Percentiles rank a stretch among this genome's conserved stretches.
Conservation (phyloP, 2,329 filamentous ascomycete genomes). For the Talaromyces sp. region DNA sequence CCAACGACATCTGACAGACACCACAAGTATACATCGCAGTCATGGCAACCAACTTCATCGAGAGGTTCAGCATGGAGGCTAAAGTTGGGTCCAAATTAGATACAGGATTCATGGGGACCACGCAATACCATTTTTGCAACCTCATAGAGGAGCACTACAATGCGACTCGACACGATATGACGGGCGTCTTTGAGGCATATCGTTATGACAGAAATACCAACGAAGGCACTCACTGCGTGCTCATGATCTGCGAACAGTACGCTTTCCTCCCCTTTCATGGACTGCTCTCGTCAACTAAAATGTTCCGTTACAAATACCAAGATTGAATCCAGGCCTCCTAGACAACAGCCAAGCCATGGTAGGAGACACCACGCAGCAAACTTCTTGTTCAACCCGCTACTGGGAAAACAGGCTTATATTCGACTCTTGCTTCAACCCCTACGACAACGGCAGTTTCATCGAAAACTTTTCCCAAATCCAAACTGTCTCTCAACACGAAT, state of each 20-base stretch:
- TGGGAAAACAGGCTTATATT: neutral
- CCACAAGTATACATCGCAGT: neutral
- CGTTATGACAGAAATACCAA: conserved; percentile 1
- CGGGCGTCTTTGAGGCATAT: neutral
- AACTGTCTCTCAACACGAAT: neutral
- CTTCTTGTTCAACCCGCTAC: neutral
- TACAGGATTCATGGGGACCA: conserved; percentile 10
- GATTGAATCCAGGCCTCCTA: neutral
- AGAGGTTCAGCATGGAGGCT: neutral
- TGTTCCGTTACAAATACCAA: neutral
- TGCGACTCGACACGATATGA: neutral
- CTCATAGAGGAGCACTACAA: conserved; percentile 6
- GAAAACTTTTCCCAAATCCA: neutral
- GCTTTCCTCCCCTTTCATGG: neutral
- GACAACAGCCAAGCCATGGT: neutral
- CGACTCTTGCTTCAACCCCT: neutral
- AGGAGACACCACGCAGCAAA: neutral
- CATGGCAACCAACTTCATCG: neutral
- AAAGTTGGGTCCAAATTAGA: neutral
- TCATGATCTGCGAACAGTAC: conserved; percentile 11
- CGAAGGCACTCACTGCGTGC: neutral
- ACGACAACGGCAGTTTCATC: neutral
- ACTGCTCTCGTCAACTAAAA: too few relatives aligned
- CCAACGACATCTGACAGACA: neutral
- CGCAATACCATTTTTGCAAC: neutral